These are phyloP conservation scores for Ilyonectria destructans DNA, from an alignment of 2,329 filamentous ascomycete genomes.

Conservation along the genomic window DNA sequence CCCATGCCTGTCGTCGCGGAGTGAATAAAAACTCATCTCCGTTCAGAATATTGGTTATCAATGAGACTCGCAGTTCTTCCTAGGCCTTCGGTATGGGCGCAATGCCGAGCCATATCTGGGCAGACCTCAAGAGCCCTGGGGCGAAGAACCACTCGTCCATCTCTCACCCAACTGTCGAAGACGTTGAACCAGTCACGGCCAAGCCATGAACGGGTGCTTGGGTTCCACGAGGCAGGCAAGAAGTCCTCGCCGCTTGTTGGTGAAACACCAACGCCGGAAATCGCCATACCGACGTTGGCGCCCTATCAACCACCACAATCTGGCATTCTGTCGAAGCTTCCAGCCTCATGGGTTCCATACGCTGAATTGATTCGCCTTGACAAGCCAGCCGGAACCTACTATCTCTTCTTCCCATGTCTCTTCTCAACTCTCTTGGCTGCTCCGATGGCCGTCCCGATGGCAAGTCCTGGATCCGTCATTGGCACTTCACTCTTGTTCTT, in stretches of 20 bases:
- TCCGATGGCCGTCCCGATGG: conserved; percentile 75
- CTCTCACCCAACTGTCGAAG: conserved; percentile 25
- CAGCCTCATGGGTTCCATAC: conserved; percentile 82
- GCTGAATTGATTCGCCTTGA: conserved; percentile 86
- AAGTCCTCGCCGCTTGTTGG: conserved; percentile 36
- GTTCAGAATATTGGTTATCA: conserved; percentile 28
- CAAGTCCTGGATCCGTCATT: conserved; percentile 73
- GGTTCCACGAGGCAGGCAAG: conserved; percentile 47
- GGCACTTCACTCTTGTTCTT: conserved; percentile 81
- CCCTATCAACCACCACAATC: conserved; percentile 80
- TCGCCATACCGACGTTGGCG: conserved; percentile 20
- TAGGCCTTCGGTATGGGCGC: conserved; percentile 45
- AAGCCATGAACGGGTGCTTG: conserved; percentile 36
- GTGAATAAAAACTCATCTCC: conserved; percentile 2
- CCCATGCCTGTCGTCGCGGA: conserved; percentile 8
- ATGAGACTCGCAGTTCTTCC: conserved; percentile 46
- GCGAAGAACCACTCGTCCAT: conserved; percentile 26
- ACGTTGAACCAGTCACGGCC: conserved; percentile 30
- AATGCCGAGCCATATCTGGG: conserved; percentile 38
- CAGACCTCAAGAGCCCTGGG: conserved; percentile 29
- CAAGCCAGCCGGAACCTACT: conserved; percentile 87
- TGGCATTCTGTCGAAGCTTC: conserved; percentile 80
- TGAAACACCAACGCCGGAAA: conserved; percentile 26
- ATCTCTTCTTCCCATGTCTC: conserved; percentile 88
- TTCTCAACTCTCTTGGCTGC: conserved; percentile 89